These are phyloP conservation scores for Aureobasidium uvarum DNA, from an alignment of 2,329 filamentous ascomycete genomes.

Conservation along the genomic window DNA sequence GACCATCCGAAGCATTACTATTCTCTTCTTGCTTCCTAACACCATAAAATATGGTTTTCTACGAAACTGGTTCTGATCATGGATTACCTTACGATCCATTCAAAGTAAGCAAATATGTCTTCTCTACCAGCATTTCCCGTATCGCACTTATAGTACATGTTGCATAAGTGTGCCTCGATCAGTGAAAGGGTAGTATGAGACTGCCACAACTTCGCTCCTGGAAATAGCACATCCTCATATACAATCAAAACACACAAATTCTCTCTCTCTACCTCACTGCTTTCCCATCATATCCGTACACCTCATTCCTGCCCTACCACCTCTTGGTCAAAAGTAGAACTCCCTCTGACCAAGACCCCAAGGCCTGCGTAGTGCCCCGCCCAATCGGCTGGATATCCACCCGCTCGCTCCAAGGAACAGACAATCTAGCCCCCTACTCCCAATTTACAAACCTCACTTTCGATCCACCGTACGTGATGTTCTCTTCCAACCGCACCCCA, in stretches of 20 bases:
- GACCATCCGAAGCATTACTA: too few species aligned
- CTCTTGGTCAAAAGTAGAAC: neutral
- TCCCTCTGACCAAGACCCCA: neutral
- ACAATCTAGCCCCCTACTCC: slow-evolving; percentile 60
- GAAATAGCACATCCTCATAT: too few species aligned
- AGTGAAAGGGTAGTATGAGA: too few species aligned
- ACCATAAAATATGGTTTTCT: slow-evolving; percentile 47
- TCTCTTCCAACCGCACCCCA: slow-evolving; percentile 57
- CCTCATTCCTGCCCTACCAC: neutral
- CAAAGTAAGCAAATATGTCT: slow-evolving; percentile 43
- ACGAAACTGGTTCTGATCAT: slow-evolving; percentile 53
- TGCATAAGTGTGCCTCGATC: too few species aligned
- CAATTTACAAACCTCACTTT: slow-evolving; percentile 65
- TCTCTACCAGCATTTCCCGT: too few species aligned
- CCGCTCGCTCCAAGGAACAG: slow-evolving; percentile 46
- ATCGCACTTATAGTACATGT: too few species aligned
- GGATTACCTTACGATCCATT: slow-evolving; percentile 56
- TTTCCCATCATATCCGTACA: too few species aligned
- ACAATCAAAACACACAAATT: too few species aligned
- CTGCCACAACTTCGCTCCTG: too few species aligned
- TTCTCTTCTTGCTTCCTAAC: neutral
- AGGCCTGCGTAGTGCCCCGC: slow-evolving; percentile 59
- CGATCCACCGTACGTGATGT: slow-evolving; percentile 63
- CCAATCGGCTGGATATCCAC: slow-evolving; percentile 65
- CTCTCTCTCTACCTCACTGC: too few species aligned